Conservation (phyloP, 179 eudicot genomes). For the Gypsophila paniculata region DNA sequence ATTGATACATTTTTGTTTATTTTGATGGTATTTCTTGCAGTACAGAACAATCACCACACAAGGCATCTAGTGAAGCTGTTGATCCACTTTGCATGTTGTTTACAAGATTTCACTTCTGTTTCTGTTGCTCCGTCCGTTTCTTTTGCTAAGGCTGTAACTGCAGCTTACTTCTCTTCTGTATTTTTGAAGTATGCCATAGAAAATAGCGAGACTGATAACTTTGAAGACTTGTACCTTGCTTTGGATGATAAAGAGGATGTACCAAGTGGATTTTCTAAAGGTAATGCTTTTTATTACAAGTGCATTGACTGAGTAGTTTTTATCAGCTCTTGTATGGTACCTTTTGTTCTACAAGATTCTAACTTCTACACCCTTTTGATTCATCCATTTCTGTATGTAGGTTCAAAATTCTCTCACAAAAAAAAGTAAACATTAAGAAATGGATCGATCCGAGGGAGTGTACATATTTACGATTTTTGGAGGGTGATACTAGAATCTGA, state of each 20-base stretch:
- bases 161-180: constrained; percentile 62
- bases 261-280: constrained; percentile 54
- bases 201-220: constrained; percentile 53
- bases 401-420: too few species aligned
- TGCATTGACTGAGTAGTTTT: neutral
- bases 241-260: constrained; percentile 61
- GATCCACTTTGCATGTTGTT: constrained; percentile 76
- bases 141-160: constrained; percentile 67
- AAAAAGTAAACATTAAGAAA: too few species aligned
- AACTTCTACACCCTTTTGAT: neutral
- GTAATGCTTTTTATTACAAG: constrained; percentile 27
- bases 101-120: constrained; percentile 70
- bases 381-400: too few species aligned
- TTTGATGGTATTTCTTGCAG: constrained; percentile 41
- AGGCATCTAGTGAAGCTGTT: constrained; percentile 86
- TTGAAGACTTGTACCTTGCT: constrained; percentile 58
- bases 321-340: neutral
- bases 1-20: constrained; percentile 11
- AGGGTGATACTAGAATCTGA: neutral
- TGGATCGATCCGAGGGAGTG: too few species aligned
- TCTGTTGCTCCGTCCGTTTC: constrained; percentile 46
- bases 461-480: neutral
- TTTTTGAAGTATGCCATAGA: constrained; percentile 75
- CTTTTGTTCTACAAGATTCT: neutral
- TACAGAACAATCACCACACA: constrained; percentile 64